phyloP scores from a whole-genome alignment of 228 moss, liverwort and hornwort genomes.

The Sphagnum fallax region DNA sequence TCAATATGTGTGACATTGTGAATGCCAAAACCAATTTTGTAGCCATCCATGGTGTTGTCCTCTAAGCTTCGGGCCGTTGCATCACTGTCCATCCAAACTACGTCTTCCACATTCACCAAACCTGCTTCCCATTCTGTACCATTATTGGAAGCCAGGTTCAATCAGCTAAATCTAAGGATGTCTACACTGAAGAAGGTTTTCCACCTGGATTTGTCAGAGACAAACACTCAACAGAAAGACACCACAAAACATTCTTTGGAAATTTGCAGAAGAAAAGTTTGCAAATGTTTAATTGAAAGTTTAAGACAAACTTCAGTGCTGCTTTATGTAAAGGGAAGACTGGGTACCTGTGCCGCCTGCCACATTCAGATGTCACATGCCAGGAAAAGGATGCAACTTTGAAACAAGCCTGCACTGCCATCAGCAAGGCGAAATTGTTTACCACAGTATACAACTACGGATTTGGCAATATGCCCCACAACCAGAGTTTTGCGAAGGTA shows the following conservation, averaged over 20 bases:
- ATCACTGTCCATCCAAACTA: slow-evolving; percentile 94
- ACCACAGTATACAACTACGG: too few species aligned
- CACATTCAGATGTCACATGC: slow-evolving; percentile 96
- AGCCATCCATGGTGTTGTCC: slow-evolving; percentile 83
- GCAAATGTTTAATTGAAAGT: too few species aligned
- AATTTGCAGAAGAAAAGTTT: too few species aligned
- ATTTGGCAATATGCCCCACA: neutral
- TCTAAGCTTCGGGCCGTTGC: slow-evolving; percentile 72
- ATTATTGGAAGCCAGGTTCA: too few species aligned
- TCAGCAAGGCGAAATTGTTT: too few species aligned
- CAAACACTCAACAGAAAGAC: too few species aligned
- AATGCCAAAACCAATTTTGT: slow-evolving; percentile 93
- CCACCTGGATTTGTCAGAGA: too few species aligned
- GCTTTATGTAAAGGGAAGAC: neutral
- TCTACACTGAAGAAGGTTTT: too few species aligned
- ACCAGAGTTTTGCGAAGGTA: neutral
- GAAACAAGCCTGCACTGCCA: slow-evolving; percentile 62
- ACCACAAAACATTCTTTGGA: too few species aligned
- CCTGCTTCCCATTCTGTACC: slow-evolving; percentile 28
- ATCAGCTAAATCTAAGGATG: too few species aligned
- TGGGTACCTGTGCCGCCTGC: slow-evolving; percentile 90
- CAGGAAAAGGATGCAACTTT: slow-evolving; percentile 83
- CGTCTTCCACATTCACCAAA: slow-evolving; percentile 54
- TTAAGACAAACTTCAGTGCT: too few species aligned
- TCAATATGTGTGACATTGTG: slow-evolving; percentile 93